Base-by-base conservation (phyloP, 2,329 filamentous ascomycete genomes). In the Epicoccum nigrum region DNA sequence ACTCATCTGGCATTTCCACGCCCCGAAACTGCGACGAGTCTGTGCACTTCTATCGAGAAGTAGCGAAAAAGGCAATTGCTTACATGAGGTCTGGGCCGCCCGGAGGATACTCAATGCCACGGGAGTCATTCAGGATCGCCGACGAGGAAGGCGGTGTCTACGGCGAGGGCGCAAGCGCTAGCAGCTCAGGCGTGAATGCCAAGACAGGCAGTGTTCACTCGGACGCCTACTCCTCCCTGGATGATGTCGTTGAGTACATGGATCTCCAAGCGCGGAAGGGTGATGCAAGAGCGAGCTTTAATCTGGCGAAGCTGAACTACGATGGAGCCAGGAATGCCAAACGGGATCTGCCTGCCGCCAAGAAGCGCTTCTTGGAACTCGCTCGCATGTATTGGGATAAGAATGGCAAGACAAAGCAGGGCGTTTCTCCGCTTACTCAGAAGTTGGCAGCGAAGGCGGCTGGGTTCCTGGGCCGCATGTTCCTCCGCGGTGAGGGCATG, bases 81-180 rank as follows among this genome's bases (percentile, higher is more conserved):
- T 97, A 91, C 83, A 90, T 91, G 71, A 85, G 90, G 37, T 91
- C 91, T 4, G 95, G 94, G 0, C 93, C 94, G 1, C 93, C 94
- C 0, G 93, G 93, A 9, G 94, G 94, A 4, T 86, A 88, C 74
- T 80, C 83, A 25, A 87, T 95, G 80, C 80, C 87, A 2, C 83
- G 84, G 23, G 89, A 97, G 67, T 85, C 88, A 6, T 95, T 90
- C 76, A 85, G 90, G 49, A 89, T 97, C 64, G 90, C 92, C 3
- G 95, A 99, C 66, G 91, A 97, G 40, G 79, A 87, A 23, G 95
- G 94, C 7, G 94, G 94, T 34, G 88, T 96, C 6, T 99, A 97
- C 70, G 95, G 94, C 38, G 91, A 96, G 74, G 95, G 94, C 3
- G 94, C 94, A 11, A 97, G 93, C 69, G 90, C 88, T 31, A 87